These are phyloP conservation scores for Cordyceps fumosorosea DNA, from an alignment of 2,329 filamentous ascomycete genomes.

Conservation along the genomic window DNA sequence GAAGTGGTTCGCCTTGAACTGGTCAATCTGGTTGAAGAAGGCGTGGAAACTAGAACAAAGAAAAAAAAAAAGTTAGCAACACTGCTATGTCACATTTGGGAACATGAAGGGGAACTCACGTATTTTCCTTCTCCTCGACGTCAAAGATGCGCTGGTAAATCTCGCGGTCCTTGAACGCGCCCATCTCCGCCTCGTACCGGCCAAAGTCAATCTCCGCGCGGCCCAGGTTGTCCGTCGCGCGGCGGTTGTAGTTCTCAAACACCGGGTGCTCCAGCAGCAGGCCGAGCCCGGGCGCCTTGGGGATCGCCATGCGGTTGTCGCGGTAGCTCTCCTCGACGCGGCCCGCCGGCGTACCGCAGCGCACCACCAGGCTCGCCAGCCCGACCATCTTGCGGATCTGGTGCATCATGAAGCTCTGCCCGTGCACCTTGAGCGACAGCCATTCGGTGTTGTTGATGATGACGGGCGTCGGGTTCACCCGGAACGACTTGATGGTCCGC, in stretches of 20 bases:
- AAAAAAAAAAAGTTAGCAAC: not conserved
- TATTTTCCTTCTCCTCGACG: conserved; percentile 79
- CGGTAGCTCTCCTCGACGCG: conserved; percentile 72
- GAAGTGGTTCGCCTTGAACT: conserved; percentile 65
- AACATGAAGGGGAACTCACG: conserved; percentile 49
- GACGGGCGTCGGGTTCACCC: conserved; percentile 67
- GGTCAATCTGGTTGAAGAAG: conserved; percentile 75
- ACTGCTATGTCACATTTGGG: not conserved
- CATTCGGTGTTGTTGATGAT: conserved; percentile 90
- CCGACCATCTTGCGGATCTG: conserved; percentile 99
- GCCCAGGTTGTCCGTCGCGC: conserved; percentile 56
- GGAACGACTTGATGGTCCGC: conserved; percentile 87
- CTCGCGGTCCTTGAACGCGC: conserved; percentile 82
- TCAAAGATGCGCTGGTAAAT: conserved; percentile 91
- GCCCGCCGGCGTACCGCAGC: conserved; percentile 69
- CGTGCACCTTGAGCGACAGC: conserved; percentile 92
- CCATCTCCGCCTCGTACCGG: conserved; percentile 70
- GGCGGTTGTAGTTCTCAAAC: conserved; percentile 81
- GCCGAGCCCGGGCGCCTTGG: conserved; percentile 86
- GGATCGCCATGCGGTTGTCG: conserved; percentile 70
- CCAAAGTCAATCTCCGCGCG: conserved; percentile 70
- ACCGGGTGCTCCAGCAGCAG: conserved; percentile 85
- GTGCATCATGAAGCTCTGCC: conserved; percentile 99
- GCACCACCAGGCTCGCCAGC: conserved; percentile 77
- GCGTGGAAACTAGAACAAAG: conserved; percentile 55